Percentiles rank a stretch among this genome's conserved stretches.
phyloP scores from a whole-genome alignment of 441 rosid genomes.

The Erysimum cheiri region DNA sequence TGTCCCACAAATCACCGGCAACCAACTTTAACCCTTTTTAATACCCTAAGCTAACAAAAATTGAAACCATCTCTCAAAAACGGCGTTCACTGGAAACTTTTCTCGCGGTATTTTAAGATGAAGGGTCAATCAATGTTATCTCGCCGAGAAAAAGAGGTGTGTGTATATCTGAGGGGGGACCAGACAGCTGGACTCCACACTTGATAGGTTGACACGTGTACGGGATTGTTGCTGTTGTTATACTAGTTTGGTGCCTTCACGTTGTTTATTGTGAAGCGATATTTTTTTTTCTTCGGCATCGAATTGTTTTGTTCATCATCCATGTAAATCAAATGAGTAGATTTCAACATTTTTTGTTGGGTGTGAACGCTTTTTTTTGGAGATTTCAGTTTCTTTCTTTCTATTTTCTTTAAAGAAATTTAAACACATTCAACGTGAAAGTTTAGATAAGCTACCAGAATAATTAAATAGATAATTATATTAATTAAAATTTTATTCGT shows the following conservation, averaged over 20 bases:
- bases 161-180: slow-evolving; percentile 39
- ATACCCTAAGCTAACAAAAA: slow-evolving; percentile 22
- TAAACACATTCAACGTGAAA: slow-evolving; percentile 28
- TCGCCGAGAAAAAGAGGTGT: slow-evolving; percentile 12
- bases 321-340: slow-evolving; percentile 42
- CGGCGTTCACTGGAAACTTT: slow-evolving; percentile 49
- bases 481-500: background rate
- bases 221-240: slow-evolving; percentile 41
- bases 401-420: background rate
- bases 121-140: slow-evolving; percentile 50
- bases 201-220: slow-evolving; percentile 58
- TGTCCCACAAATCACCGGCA: slow-evolving; percentile 64
- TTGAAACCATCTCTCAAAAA: slow-evolving; percentile 44
- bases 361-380: slow-evolving; percentile 27
- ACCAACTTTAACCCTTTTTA: slow-evolving; percentile 31
- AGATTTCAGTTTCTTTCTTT: slow-evolving; percentile 21
- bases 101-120: slow-evolving; percentile 41
- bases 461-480: background rate
- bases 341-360: slow-evolving; percentile 29
- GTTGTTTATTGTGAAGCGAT: slow-evolving; percentile 29
- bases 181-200: slow-evolving; percentile 64
- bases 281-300: slow-evolving; percentile 13
- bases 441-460: slow-evolving; percentile 1
- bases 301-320: slow-evolving; percentile 8
- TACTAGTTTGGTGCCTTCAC: slow-evolving; percentile 62